A percentile compares a stretch with the other conserved stretches of the same genome.
phyloP scores from a whole-genome alignment of 1,284 basidiomycete species.

The Puccinia polysora region DNA sequence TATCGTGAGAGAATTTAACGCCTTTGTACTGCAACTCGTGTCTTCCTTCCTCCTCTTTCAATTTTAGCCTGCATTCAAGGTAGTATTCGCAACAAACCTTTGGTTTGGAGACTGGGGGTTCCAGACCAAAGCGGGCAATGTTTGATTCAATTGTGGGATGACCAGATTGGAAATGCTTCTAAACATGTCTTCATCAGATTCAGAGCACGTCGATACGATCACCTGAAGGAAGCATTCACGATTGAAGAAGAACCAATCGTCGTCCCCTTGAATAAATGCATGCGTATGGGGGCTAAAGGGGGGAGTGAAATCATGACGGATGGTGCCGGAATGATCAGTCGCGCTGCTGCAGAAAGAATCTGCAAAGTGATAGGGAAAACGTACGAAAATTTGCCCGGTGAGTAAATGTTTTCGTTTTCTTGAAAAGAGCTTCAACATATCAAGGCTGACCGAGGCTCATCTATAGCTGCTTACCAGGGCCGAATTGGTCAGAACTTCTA shows the following conservation, averaged over 20 bases:
- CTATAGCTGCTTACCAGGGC: constrained; percentile 35
- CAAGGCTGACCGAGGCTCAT: background rate
- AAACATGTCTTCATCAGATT: constrained; percentile 17
- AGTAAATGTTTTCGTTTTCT: background rate
- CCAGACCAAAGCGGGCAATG: background rate
- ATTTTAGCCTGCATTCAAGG: constrained; percentile 33
- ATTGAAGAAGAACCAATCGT: background rate
- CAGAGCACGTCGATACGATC: constrained; percentile 1
- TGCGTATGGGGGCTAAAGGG: background rate
- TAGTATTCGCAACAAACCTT: background rate
- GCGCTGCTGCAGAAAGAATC: background rate
- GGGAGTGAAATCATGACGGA: constrained; percentile 35
- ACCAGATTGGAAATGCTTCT: background rate
- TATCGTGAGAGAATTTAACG: background rate
- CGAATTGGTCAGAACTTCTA: constrained; percentile 18
- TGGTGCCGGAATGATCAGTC: constrained; percentile 36
- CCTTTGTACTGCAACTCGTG: background rate
- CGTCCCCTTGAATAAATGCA: background rate
- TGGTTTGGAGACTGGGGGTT: constrained; percentile 23
- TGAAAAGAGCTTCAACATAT: too few relatives aligned
- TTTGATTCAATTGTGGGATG: constrained; percentile 22
- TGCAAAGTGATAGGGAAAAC: background rate
- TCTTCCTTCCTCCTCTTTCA: background rate
- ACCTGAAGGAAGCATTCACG: background rate
- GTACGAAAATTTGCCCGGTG: constrained; percentile 20